Evolutionary conservation across 345 rosid genomes (phyloP).

Genomic region (Syzygium oleosum): DNA sequence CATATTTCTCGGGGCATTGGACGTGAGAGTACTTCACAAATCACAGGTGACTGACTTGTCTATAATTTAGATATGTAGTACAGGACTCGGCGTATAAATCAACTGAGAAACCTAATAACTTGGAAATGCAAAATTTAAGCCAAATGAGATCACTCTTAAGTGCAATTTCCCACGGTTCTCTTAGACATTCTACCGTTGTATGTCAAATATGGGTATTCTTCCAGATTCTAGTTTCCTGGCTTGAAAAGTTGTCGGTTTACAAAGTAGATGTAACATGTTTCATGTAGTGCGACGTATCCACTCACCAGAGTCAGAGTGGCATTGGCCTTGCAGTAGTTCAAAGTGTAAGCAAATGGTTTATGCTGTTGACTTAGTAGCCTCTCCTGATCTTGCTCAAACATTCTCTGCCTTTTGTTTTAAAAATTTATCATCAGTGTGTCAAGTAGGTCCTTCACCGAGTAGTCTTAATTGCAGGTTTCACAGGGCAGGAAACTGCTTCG

Average conservation of each 20-base stretch:
- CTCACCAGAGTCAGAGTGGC: neutral
- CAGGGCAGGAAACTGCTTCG: neutral
- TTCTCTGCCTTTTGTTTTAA: neutral
- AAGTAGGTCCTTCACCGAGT: neutral
- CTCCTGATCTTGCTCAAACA: neutral
- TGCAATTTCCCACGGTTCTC: neutral
- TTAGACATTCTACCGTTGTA: neutral
- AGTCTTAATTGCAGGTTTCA: neutral
- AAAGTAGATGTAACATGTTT: neutral
- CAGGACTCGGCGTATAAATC: neutral
- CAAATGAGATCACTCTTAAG: neutral
- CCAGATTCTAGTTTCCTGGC: neutral
- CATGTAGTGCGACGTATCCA: neutral
- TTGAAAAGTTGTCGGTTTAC: neutral
- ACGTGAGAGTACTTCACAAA: neutral
- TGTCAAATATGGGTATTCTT: neutral
- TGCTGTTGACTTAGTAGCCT: neutral
- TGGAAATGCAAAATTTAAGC: neutral
- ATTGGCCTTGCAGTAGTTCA: neutral
- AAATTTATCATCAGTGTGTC: neutral
- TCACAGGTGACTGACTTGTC: neutral
- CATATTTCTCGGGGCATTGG: neutral
- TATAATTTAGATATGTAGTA: neutral
- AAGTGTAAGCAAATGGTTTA: neutral
- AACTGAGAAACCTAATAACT: neutral